Evolutionary conservation across 2,329 filamentous ascomycete genomes (phyloP), one percentile per base, ranked within the genome.

Genomic region (Thielaviopsis euricoi): DNA sequence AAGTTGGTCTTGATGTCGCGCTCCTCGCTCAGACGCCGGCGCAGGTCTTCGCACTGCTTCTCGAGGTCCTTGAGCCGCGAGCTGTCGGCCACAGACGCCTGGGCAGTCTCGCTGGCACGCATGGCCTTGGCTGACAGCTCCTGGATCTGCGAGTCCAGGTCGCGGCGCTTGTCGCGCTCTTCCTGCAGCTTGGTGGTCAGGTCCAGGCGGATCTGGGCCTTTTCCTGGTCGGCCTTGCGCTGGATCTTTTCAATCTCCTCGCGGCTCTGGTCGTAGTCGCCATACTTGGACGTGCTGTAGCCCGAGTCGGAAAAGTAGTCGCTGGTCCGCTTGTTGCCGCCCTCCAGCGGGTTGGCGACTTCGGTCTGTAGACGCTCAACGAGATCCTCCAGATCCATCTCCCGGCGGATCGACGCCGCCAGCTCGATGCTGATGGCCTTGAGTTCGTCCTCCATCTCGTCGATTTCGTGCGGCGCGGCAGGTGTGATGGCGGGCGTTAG

Each of bases 231-330:
- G 1, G 87, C 83, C 63, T 83, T 83, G 63, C 93, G 80, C 64
- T 90, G 86, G 52, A 93, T 77, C 68, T 83, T 87, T 61, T 95
- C 88, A 37, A 96, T 74, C 68, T 96, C 88, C 65, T 84, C 81
- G 54, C 76, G 77, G 19, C 74, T 76, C 50, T 79, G 74, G 60
- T 84, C 81, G 60, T 74, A 74, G 52, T 87, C 85, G 61, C 85
- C 83, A 66, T 84, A 85, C 65, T 89, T 86, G 56, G 87, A 79
- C 1, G 89, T 91, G 69, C 89, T 91, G 59, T 88, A 85, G 33
- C 93, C 93, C 6, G 90, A 95, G 69, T 98, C 93, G 2, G 93
- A 98, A 69, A 93, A 98, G 72, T 98, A 97, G 71, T 98, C 93
- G 71, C 93, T 97, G 10, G 88, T 94, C 61, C 91, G 81, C 68